Base-by-base conservation (phyloP, 306 rosid genomes). In the Medicago arabica region DNA sequence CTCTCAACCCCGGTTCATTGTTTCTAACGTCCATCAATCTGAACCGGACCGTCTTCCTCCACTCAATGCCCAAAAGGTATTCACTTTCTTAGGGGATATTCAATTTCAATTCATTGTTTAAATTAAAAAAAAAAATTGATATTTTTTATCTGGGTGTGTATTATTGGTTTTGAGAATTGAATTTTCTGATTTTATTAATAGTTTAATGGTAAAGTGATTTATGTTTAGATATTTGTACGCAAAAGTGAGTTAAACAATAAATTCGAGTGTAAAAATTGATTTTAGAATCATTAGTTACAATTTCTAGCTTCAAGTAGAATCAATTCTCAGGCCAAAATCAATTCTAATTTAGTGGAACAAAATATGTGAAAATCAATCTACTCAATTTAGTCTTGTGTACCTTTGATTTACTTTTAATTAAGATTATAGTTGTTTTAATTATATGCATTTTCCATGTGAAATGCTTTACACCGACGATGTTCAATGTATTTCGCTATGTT, bases 31-130 rank as follows among this genome's bases (percentile, higher is more conserved):
- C 44, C 57, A 60, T 66, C 80, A 74, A n/a, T 23, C 81, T 31
- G 83, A 83, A 64, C 86, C 86, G 38, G 77, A 83, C 13, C 77
- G 25, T 1, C 67, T 83, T 55, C 81, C 74, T 68, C 83, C 66
- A 23, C 67, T 21, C 77, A 74, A 39, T 78, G 77, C 70, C 51
- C 74, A 66, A 15, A 57, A 21, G 75, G 78, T 83, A 75, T 16
- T 8, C 3, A 31, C 67, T 61, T 31, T 0, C 67, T 34, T 6
- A 4, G 3, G 10, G 3, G 1, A 11, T 53, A 64, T 63, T 58
- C 84, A 38, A 38, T 80, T 18, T 5, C 9, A 36, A 51, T 40
- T 25, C 5, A 15, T n/a, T n/a, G n/a, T n/a, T n/a, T n/a, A n/a
- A n/a, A n/a, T n/a, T n/a, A n/a, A n/a, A n/a, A n/a, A n/a, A 17